A percentile compares a stretch with the other conserved stretches of the same genome.
These are phyloP conservation scores for Pythium graminicola DNA, from an alignment of 352 stramenopile species.

Conservation along the genomic window DNA sequence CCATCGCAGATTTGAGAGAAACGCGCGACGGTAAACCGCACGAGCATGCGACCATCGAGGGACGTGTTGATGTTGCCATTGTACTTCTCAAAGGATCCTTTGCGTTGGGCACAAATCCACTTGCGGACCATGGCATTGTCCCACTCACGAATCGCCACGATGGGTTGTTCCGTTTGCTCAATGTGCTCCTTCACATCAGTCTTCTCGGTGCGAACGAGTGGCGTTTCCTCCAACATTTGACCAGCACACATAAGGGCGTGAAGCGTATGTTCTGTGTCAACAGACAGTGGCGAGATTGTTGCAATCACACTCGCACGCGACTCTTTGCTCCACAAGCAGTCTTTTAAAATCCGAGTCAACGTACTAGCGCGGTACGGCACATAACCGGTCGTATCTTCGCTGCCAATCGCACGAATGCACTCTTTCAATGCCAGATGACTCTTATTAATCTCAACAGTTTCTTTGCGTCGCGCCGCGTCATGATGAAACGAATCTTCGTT, in stretches of 20 bases:
- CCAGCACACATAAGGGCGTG: slow-evolving; percentile 67
- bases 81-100: slow-evolving; percentile 51
- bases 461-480: slow-evolving; percentile 56
- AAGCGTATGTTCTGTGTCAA: slow-evolving; percentile 73
- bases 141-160: slow-evolving; percentile 55
- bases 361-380: slow-evolving; percentile 66
- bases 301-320: slow-evolving; percentile 70
- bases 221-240: slow-evolving; percentile 59
- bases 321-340: slow-evolving; percentile 54
- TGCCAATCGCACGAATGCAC: slow-evolving; percentile 64
- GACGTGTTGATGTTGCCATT: slow-evolving; percentile 33
- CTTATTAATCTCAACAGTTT: slow-evolving; percentile 82
- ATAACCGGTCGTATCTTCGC: slow-evolving; percentile 44
- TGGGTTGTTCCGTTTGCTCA: slow-evolving; percentile 26
- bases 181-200: slow-evolving; percentile 43
- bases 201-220: slow-evolving; percentile 41
- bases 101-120: slow-evolving; percentile 46
- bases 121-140: slow-evolving; percentile 40
- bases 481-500: slow-evolving; percentile 79
- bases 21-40: slow-evolving; percentile 48
- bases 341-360: slow-evolving; percentile 71
- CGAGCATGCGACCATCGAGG: slow-evolving; percentile 51
- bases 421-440: slow-evolving; percentile 78
- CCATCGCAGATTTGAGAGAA: slow-evolving; percentile 67
- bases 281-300: slow-evolving; percentile 63